phyloP scores from a whole-genome alignment of 305 asterid genomes.

The Euphrasia arctica region DNA sequence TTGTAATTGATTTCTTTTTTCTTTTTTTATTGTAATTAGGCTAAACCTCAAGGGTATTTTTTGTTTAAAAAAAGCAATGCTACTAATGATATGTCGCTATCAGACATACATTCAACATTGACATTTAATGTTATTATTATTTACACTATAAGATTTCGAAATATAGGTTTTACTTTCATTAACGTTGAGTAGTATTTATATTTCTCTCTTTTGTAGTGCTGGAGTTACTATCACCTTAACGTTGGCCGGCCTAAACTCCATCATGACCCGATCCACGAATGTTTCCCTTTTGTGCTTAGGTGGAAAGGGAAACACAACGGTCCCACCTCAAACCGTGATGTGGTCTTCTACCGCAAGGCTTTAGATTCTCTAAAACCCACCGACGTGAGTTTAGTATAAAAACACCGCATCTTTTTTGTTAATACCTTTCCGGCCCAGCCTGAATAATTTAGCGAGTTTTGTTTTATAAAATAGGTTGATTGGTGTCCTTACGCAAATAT shows the following conservation, averaged over 20 bases:
- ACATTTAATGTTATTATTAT: no score
- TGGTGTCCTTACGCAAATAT: constrained; percentile 93
- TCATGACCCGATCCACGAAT: constrained; percentile 91
- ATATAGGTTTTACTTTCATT: neutral
- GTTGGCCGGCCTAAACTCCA: constrained; percentile 87
- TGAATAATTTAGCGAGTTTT: constrained; percentile 5
- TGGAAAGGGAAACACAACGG: constrained; percentile 98
- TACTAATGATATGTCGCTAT: neutral
- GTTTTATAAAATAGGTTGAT: constrained; percentile 50
- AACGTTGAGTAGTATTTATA: neutral
- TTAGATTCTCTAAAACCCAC: constrained; percentile 58
- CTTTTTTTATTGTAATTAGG: no score
- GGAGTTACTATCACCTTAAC: constrained; percentile 94
- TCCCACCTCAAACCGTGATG: constrained; percentile 93
- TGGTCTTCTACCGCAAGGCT: constrained; percentile 85
- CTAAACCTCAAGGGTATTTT: no score
- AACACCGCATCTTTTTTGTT: constrained; percentile 1
- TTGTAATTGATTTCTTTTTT: no score
- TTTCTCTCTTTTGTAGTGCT: constrained; percentile 65
- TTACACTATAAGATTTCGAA: neutral
- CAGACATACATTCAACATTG: no score
- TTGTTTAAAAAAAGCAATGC: neutral
- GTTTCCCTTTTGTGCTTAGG: constrained; percentile 92
- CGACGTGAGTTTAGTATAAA: constrained; percentile 28
- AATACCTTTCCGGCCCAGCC: constrained; percentile 1